Evolutionary conservation across 2,329 filamentous ascomycete genomes (phyloP), one percentile per base, ranked within the genome.

Genomic region (Amauroascus verrucosus): DNA sequence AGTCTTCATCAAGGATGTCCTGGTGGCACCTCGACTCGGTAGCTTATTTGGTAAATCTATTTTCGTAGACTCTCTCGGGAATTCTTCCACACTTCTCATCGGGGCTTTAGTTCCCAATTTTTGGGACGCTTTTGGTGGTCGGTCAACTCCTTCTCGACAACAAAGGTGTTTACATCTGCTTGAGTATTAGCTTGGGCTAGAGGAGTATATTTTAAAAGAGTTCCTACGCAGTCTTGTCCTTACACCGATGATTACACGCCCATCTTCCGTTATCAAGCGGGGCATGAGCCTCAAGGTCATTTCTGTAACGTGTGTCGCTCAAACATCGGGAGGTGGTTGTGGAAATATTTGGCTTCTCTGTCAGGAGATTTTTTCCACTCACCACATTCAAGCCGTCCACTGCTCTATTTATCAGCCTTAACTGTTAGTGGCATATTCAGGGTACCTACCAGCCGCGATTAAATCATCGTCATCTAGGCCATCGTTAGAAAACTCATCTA

Each of bases 191-290:
- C 64, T n/a, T 16, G 55, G 66, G 67, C 1, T 60, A 24, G 5
- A 30, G 35, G 58, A 70, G 20, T 61, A 61, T 1, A 63, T 3
- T 2, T 8, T 62, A 1, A 65, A 3, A 7, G 11, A 13, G 3
- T 22, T 28, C 16, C 47, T 61, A 74, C 70, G 63, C 68, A 37
- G 65, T 70, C 59, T 79, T 82, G 59, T 83, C 73, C 60, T 78
- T 81, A 70, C 86, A 90, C 16, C 67, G 67, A 62, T 91, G 86
- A 54, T 84, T 84, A 67, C 86, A 91, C 33, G 77, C 76, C 81
- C 83, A 90, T 62, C 77, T 86, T 0, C 85, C 86, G 62, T 86
- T 90, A 0, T 74, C 67, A 56, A 89, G 75, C 59, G 75, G 76
- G 1, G 70, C 64, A 3, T 81, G 75, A 45, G 76, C 68, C 32